Evolutionary conservation across 2,329 filamentous ascomycete species (phyloP).

Genomic region (Pseudogymnoascus sp.): DNA sequence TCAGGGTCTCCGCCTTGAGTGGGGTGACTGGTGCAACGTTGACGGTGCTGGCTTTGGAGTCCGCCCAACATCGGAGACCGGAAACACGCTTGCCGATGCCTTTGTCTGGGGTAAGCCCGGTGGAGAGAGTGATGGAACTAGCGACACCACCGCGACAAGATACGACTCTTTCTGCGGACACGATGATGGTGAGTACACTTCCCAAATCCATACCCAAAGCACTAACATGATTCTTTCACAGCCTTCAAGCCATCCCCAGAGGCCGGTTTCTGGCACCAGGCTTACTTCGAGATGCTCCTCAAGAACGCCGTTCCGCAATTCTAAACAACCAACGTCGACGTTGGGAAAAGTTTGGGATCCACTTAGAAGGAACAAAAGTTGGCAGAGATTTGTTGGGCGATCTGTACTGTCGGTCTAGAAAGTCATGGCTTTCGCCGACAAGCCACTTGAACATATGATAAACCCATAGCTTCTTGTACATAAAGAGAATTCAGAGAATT

Average conservation of each 20-base stretch:
- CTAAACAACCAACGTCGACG: slow-evolving; percentile 11
- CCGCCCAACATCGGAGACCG: slow-evolving; percentile 21
- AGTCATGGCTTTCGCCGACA: background rate
- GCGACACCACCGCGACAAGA: slow-evolving; percentile 29
- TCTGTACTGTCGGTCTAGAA: background rate
- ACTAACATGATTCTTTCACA: slow-evolving; percentile 7
- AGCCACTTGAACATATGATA: slow-evolving; percentile 7
- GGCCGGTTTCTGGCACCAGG: slow-evolving; percentile 36
- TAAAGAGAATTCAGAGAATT: background rate
- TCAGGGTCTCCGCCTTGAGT: slow-evolving; percentile 34
- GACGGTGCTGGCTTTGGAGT: slow-evolving; percentile 28
- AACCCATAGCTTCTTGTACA: slow-evolving; percentile 7
- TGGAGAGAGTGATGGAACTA: slow-evolving; percentile 25
- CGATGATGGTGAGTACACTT: slow-evolving; percentile 44
- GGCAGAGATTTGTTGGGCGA: slow-evolving; percentile 7
- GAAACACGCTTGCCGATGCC: slow-evolving; percentile 24
- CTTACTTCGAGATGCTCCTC: slow-evolving; percentile 36
- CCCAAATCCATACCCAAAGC: slow-evolving; percentile 31
- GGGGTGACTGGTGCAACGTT: slow-evolving; percentile 39
- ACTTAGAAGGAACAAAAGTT: slow-evolving; percentile 8
- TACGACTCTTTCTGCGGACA: slow-evolving; percentile 43
- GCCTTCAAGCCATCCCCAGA: slow-evolving; percentile 34
- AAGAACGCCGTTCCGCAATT: slow-evolving; percentile 30
- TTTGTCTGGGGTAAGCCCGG: slow-evolving; percentile 31
- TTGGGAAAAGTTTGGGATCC: background rate